Conservation (phyloP, 345 rosid species). For the Gossypioides kirkii region DNA sequence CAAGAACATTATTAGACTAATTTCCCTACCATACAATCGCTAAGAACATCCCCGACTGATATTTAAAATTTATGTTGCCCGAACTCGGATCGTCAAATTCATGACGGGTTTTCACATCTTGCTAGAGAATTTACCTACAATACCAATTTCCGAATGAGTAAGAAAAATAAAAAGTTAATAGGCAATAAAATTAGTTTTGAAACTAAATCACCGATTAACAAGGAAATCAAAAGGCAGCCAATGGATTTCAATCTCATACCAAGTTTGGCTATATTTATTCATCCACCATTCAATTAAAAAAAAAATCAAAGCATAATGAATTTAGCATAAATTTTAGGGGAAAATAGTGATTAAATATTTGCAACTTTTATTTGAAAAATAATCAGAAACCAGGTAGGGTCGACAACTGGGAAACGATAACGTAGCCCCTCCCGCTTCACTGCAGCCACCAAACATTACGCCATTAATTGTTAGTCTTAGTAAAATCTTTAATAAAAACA, state of each 20-base stretch:
- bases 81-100: too few relatives aligned
- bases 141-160: too few relatives aligned
- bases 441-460: conserved; percentile 5
- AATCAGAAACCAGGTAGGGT: neutral
- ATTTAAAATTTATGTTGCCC: too few relatives aligned
- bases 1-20: neutral
- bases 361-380: neutral
- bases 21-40: too few relatives aligned
- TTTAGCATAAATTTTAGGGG: neutral
- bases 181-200: neutral
- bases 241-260: neutral
- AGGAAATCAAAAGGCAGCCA: neutral
- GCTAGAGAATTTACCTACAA: too few relatives aligned
- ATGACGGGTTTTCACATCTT: too few relatives aligned
- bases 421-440: conserved; percentile 1
- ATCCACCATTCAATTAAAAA: neutral
- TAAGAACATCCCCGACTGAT: too few relatives aligned
- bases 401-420: conserved; percentile 5
- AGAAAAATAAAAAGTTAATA: neutral
- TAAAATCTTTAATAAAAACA: neutral
- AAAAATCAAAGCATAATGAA: neutral
- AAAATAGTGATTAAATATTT: neutral
- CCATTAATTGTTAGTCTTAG: neutral
- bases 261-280: neutral
- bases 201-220: neutral